phyloP scores from a whole-genome alignment of 352 stramenopile species.

The Phytophthora sp. region DNA sequence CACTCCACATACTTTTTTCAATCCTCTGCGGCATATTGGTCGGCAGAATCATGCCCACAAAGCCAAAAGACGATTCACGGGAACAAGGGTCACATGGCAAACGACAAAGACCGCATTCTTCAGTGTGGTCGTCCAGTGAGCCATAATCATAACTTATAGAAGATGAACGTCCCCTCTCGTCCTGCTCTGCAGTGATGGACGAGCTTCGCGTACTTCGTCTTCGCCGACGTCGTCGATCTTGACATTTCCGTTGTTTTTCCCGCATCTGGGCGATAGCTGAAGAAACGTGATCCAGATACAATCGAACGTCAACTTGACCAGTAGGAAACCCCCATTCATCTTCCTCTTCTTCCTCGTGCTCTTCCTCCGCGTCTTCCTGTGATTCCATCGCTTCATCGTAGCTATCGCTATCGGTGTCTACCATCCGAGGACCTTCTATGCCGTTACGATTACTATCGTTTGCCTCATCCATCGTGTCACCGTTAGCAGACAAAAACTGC shows the following conservation, averaged over 20 bases:
- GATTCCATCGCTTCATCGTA: constrained; percentile 41
- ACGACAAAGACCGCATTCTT: constrained; percentile 74
- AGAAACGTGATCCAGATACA: constrained; percentile 75
- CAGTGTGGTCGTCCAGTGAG: constrained; percentile 36
- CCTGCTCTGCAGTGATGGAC: constrained; percentile 25
- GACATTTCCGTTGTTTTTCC: constrained; percentile 51
- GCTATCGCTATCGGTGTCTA: constrained; percentile 28
- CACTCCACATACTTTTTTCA: constrained; percentile 12
- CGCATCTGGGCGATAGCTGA: constrained; percentile 61
- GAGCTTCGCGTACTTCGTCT: constrained; percentile 45
- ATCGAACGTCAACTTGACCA: constrained; percentile 62
- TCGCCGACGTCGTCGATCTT: constrained; percentile 38
- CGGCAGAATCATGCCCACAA: constrained; percentile 74
- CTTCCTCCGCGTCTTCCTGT: constrained; percentile 49
- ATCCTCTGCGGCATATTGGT: constrained; percentile 59
- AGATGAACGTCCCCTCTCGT: constrained; percentile 22
- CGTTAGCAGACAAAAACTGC: constrained; percentile 69
- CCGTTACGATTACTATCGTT: constrained; percentile 9
- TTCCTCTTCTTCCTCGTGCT: constrained; percentile 66
- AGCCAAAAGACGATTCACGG: constrained; percentile 60
- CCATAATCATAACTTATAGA: constrained; percentile 31
- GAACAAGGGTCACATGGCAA: constrained; percentile 54
- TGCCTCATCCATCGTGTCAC: constrained; percentile 25
- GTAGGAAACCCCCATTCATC: constrained; percentile 87
- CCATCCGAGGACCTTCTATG: constrained; percentile 5